Percentiles rank a stretch among this genome's conserved stretches.
Conservation (phyloP, 2,329 filamentous ascomycete genomes). For the Cyclaneusma minus region DNA sequence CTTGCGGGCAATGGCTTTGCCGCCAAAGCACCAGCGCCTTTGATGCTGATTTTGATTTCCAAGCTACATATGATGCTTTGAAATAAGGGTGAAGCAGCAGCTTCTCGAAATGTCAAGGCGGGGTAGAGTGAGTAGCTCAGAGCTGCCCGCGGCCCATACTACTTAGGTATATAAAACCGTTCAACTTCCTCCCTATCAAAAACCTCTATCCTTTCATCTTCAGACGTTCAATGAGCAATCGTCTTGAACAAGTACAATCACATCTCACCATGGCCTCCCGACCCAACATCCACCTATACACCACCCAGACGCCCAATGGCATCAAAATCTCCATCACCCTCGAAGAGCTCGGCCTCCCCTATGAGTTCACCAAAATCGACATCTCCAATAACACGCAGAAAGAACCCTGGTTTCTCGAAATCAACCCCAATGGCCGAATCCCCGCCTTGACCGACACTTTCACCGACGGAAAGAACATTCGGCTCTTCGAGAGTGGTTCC, state of each 20-base stretch:
- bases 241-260: slow-evolving; percentile 9
- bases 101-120: no score
- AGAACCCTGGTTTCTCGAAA: slow-evolving; percentile 73
- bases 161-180: no score
- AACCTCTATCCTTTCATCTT: no score
- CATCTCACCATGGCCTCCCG: slow-evolving; percentile 25
- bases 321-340: slow-evolving; percentile 80
- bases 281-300: slow-evolving; percentile 65
- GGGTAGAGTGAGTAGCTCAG: no score
- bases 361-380: slow-evolving; percentile 59
- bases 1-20: no score
- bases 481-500: slow-evolving; percentile 68
- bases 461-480: slow-evolving; percentile 55
- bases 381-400: slow-evolving; percentile 67
- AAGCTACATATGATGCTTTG: no score
- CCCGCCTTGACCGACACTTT: slow-evolving; percentile 74
- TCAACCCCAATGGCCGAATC: slow-evolving; percentile 89
- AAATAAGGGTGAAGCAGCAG: no score
- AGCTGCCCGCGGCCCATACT: no score
- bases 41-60: no score
- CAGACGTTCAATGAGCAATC: slow-evolving; percentile 10
- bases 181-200: no score
- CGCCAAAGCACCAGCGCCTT: no score
- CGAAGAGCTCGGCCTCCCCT: slow-evolving; percentile 72
- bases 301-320: slow-evolving; percentile 71